Base-by-base conservation (phyloP, 768 basidiomycete genomes). In the Tulasnella sp. region DNA sequence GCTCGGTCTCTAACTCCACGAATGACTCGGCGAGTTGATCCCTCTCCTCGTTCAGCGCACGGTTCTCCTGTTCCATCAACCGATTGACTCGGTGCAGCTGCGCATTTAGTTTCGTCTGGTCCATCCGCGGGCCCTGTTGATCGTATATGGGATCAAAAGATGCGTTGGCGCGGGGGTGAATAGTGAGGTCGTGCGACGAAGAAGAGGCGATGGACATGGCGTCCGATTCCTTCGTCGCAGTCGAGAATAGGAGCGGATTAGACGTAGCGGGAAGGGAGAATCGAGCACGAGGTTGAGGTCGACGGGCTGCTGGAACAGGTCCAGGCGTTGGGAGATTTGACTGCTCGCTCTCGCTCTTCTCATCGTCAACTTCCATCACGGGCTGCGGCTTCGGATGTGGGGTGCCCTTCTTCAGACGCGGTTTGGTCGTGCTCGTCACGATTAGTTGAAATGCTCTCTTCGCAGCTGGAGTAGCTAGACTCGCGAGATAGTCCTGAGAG, bases 181-280 rank as follows among this genome's bases (percentile, higher is more conserved):
- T 88, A 83, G 88, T 89, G 43, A 94, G 74, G 68, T 94, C 91
- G 63, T 93, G 87, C 22, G 92, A 92, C 1, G 89, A 91, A 1
- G 86, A 80, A 1, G 85, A 89, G 2, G 89, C 91, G 49, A 87
- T 74, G 69, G 85, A 82, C 1, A 89, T 91, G 0, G 75, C 79
- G 42, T 78, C 75, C 61, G 42, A 41, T 17, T 83, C 84, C 9
- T 70, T 70, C 2, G 34, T 70, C 73, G 12, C 75, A 72, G 60
- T 82, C 81, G 56, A 77, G 78, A 7, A 69, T 66, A 2, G 65
- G 70, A 8, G 77, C 65, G 17, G 68, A 62, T 11, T 71, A 68
- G 19, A 53, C 52, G 19, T 38, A 46, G 22, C 22, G 22, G 38
- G 55, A 34, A 29, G 61, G 21, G 59, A 60, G 61, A 29, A 62